These are phyloP conservation scores for Citrus glauca DNA, from an alignment of 345 rosid genomes.

Conservation along the genomic window DNA sequence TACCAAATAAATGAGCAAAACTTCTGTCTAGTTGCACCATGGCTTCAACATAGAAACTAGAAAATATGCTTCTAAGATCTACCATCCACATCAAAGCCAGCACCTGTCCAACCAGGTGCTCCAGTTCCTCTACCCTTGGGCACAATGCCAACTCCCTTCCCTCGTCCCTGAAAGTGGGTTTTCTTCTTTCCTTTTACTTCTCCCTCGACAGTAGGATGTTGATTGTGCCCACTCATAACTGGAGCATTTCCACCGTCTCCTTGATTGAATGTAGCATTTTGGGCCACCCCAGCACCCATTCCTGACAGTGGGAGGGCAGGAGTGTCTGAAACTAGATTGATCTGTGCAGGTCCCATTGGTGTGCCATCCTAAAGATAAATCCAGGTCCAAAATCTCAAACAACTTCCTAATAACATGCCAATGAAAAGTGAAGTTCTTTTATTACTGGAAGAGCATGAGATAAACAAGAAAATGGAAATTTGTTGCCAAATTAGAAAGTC, in stretches of 20 bases:
- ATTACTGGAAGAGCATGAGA: not conserved
- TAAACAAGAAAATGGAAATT: not conserved
- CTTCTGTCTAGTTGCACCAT: not conserved
- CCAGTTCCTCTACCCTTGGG: slow-evolving; percentile 55
- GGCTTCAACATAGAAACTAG: slow-evolving; percentile 10
- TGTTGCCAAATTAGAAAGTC: not conserved
- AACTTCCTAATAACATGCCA: slow-evolving; percentile 10
- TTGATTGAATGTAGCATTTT: slow-evolving; percentile 29
- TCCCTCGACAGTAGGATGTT: slow-evolving; percentile 40
- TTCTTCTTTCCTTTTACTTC: slow-evolving; percentile 60
- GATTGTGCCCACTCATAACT: slow-evolving; percentile 32
- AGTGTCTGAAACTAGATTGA: slow-evolving; percentile 26
- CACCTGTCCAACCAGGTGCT: slow-evolving; percentile 72
- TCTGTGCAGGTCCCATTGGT: slow-evolving; percentile 24
- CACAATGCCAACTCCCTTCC: slow-evolving; percentile 53
- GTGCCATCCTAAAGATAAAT: slow-evolving; percentile 41
- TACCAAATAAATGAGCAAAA: slow-evolving; percentile 6
- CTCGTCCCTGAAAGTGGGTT: slow-evolving; percentile 58
- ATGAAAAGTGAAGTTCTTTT: not conserved
- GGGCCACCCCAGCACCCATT: slow-evolving; percentile 18
- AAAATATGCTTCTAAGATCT: slow-evolving; percentile 34
- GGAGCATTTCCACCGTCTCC: slow-evolving; percentile 25
- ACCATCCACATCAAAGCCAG: slow-evolving; percentile 75
- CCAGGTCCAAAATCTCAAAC: slow-evolving; percentile 24
- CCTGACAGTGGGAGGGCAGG: slow-evolving; percentile 30